Percentiles rank a stretch among this genome's conserved stretches.
phyloP scores from a whole-genome alignment of 208 protist genomes.

The Naegleria gruberi region DNA sequence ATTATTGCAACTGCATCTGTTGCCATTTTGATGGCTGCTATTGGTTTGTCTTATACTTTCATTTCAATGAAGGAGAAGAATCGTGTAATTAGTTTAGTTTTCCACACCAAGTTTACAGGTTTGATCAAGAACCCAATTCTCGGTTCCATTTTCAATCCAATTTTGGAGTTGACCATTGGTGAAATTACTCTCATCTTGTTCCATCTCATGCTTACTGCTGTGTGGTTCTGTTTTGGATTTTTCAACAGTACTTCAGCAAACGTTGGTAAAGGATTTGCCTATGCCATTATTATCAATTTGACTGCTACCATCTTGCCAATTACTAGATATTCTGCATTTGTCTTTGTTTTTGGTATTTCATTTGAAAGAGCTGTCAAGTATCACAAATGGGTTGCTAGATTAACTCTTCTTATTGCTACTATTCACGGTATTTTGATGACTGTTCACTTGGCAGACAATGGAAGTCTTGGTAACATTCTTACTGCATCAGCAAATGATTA shows the following conservation, averaged over 20 bases:
- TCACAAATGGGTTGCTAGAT: background rate
- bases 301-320: background rate
- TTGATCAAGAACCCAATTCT: background rate
- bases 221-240: background rate
- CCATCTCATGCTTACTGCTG: background rate
- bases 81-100: background rate
- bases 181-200: background rate
- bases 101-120: background rate
- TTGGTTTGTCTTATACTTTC: background rate
- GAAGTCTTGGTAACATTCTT: background rate
- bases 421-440: background rate
- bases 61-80: too few species aligned
- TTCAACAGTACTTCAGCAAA: background rate
- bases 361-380: constrained; percentile 7
- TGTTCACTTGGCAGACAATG: background rate
- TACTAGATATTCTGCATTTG: background rate
- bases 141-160: background rate
- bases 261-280: background rate
- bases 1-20: background rate
- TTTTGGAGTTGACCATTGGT: background rate
- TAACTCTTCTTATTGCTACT: background rate
- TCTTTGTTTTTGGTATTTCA: background rate
- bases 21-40: background rate
- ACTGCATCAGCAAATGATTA: background rate
- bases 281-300: background rate